Evolutionary conservation across 345 rosid species (phyloP).

Genomic region (Arabidopsis thaliana): DNA sequence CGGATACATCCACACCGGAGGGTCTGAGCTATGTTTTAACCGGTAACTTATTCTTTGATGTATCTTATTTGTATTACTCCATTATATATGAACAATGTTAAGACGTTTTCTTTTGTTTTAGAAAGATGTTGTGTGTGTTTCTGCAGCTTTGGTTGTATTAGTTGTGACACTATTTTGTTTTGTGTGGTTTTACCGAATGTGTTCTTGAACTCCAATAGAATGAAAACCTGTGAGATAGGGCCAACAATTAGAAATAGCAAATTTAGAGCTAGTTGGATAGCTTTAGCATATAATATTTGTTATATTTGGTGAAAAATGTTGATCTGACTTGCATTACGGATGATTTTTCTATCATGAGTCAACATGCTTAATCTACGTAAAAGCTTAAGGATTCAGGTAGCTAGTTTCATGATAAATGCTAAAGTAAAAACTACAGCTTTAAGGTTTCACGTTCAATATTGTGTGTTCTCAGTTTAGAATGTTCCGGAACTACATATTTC

Average conservation of each 20-base stretch:
- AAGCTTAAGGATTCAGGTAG: conserved; percentile 20
- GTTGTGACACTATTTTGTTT: conserved; percentile 9
- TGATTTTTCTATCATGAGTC: neutral
- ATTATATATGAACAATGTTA: neutral
- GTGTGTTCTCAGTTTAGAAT: neutral
- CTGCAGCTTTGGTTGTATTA: conserved; percentile 9
- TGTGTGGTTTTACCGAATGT: neutral
- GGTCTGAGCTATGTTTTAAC: conserved; percentile 85
- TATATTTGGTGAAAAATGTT: too few relatives aligned
- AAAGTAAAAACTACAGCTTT: neutral
- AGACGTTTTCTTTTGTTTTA: neutral
- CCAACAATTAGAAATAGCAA: neutral
- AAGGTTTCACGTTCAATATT: neutral
- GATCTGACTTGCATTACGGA: neutral
- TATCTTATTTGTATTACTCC: neutral
- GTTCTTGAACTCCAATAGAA: neutral
- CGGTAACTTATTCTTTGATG: conserved; percentile 52
- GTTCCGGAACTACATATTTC: neutral
- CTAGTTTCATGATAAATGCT: neutral
- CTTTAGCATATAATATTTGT: too few relatives aligned
- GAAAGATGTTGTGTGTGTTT: neutral
- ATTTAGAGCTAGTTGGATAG: too few relatives aligned
- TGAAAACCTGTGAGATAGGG: neutral
- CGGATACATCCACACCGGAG: conserved; percentile 88
- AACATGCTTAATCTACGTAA: neutral